Percentiles rank a stretch among this genome's conserved stretches.
These are phyloP conservation scores for Cicer arietinum DNA, from an alignment of 306 rosid species.

Conservation along the genomic window DNA sequence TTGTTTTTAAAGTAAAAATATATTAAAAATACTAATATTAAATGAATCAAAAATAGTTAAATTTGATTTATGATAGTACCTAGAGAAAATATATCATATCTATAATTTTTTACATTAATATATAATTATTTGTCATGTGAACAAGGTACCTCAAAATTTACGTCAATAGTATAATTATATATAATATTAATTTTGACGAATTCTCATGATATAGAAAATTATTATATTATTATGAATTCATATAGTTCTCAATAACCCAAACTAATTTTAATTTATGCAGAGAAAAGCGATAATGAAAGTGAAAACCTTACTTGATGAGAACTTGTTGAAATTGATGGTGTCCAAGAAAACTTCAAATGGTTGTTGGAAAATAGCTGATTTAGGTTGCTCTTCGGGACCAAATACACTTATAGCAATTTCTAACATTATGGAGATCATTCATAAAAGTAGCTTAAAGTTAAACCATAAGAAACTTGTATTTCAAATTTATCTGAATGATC, in stretches of 20 bases:
- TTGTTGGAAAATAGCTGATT: conserved; percentile 3
- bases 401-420: not conserved
- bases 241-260: not conserved
- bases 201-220: too few relatives aligned
- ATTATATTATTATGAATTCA: too few relatives aligned
- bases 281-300: not conserved
- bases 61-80: too few relatives aligned
- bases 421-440: not conserved
- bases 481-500: conserved; percentile 20
- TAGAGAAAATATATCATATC: too few relatives aligned
- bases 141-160: too few relatives aligned
- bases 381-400: conserved; percentile 18
- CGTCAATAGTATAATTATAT: not conserved
- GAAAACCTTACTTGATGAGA: conserved; percentile 10
- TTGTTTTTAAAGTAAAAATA: too few relatives aligned
- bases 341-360: not conserved
- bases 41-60: too few relatives aligned
- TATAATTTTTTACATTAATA: too few relatives aligned
- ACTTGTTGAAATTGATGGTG: not conserved
- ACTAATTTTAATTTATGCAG: not conserved
- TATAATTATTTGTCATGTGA: too few relatives aligned
- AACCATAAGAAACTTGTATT: not conserved
- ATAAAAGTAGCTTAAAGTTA: not conserved
- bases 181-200: too few relatives aligned
- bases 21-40: too few relatives aligned